phyloP scores from a whole-genome alignment of 768 basidiomycete species.

The Lentinula boryana region DNA sequence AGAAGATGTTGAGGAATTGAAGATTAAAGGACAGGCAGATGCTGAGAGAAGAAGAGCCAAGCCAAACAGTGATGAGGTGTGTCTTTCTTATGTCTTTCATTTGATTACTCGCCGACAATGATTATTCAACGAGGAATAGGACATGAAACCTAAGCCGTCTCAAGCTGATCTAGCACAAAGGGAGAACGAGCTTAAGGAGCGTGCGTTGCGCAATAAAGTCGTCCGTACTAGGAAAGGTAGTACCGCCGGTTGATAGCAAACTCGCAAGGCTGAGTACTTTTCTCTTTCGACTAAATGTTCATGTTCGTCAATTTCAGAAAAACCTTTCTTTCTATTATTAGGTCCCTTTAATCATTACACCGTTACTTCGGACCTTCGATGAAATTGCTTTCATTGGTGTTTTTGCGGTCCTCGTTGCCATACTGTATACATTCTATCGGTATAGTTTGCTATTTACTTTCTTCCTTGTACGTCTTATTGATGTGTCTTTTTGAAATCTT shows the following conservation, averaged over 20 bases:
- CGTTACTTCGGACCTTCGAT: background rate
- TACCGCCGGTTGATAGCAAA: conserved; percentile 5
- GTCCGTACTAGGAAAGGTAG: conserved; percentile 57
- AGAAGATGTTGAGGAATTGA: conserved; percentile 42
- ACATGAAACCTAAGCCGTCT: conserved; percentile 8
- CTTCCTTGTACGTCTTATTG: background rate
- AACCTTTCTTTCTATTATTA: background rate
- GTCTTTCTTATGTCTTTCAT: background rate
- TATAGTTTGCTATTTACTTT: background rate
- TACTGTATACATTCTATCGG: background rate
- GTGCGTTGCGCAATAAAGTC: conserved; percentile 78
- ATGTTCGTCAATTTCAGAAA: conserved; percentile 1
- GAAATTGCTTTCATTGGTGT: background rate
- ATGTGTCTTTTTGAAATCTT: background rate
- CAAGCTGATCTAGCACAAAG: conserved; percentile 53
- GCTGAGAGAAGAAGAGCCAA: conserved; percentile 47
- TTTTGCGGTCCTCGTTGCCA: background rate
- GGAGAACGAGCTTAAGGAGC: conserved; percentile 80
- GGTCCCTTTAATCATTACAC: background rate
- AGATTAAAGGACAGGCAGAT: conserved; percentile 72
- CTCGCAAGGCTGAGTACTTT: background rate
- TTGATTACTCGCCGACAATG: background rate
- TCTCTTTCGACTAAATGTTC: background rate
- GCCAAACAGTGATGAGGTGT: conserved; percentile 38
- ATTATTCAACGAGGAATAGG: background rate